A percentile compares a stretch with the other conserved stretches of the same genome.
Conservation (phyloP, 495 filamentous ascomycete species). For the Aspergillus diversus region DNA sequence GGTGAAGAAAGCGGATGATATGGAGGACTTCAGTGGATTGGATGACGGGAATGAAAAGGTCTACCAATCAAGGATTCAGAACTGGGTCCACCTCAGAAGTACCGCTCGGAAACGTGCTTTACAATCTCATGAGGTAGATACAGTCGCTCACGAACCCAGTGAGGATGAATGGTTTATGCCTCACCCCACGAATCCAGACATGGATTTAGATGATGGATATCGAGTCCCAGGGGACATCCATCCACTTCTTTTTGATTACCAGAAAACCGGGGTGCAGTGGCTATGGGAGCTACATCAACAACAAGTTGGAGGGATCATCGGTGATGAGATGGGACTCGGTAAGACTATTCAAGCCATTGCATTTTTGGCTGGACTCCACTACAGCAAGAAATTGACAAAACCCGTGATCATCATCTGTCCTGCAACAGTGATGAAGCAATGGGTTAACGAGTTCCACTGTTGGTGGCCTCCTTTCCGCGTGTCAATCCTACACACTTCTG, state of each 20-base stretch:
- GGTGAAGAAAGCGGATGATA: conserved; percentile 43
- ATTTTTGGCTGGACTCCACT: conserved; percentile 87
- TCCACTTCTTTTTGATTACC: conserved; percentile 89
- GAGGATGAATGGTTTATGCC: conserved; percentile 80
- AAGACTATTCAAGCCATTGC: conserved; percentile 96
- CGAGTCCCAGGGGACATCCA: conserved; percentile 89
- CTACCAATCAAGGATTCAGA: conserved; percentile 75
- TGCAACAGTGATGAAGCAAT: conserved; percentile 92
- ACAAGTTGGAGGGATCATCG: conserved; percentile 89
- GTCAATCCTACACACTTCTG: conserved; percentile 91
- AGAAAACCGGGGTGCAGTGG: conserved; percentile 95
- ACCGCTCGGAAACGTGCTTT: conserved; percentile 60
- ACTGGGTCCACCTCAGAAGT: conserved; percentile 73
- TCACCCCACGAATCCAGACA: conserved; percentile 77
- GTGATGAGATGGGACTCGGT: conserved; percentile 97
- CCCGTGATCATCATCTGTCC: conserved; percentile 90
- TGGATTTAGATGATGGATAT: conserved; percentile 72
- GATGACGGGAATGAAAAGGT: conserved; percentile 90
- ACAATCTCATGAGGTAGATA: conserved; percentile 21
- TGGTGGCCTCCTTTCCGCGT: conserved; percentile 98
- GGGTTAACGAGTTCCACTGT: conserved; percentile 96
- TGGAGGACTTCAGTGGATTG: conserved; percentile 72
- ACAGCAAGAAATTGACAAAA: conserved; percentile 80
- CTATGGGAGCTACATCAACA: conserved; percentile 91
- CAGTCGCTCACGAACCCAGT: conserved; percentile 30